Conservation (phyloP, 2,329 filamentous ascomycete species). For the Hypoxylon sp. region DNA sequence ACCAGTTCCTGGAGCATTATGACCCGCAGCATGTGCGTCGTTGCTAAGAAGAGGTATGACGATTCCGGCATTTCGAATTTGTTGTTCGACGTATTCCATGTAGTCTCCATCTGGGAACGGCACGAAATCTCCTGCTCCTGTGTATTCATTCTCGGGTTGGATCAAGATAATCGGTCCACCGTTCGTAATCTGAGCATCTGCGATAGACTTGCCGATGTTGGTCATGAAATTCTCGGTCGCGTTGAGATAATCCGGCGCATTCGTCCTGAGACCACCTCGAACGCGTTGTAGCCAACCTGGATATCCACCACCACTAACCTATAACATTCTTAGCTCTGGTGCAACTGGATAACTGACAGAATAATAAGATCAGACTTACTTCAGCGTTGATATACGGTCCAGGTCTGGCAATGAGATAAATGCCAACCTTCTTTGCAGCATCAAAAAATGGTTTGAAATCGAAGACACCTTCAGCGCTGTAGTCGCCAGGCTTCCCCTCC, state of each 20-base stretch:
- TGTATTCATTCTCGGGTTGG: constrained; percentile 86
- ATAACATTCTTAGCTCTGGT: not conserved
- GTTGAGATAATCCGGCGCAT: constrained; percentile 67
- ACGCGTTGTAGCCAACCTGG: constrained; percentile 80
- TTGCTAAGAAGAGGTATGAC: constrained; percentile 80
- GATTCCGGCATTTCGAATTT: constrained; percentile 72
- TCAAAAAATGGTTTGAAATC: constrained; percentile 78
- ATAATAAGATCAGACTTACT: constrained; percentile 49
- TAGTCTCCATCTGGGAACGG: constrained; percentile 73
- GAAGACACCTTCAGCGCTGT: constrained; percentile 76
- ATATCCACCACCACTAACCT: constrained; percentile 73
- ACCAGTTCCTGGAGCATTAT: constrained; percentile 71
- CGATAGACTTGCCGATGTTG: constrained; percentile 71
- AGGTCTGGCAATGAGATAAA: constrained; percentile 76
- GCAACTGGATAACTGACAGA: not conserved
- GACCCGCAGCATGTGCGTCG: constrained; percentile 68
- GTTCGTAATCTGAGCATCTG: constrained; percentile 81
- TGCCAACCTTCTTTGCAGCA: constrained; percentile 74
- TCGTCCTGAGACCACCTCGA: constrained; percentile 70
- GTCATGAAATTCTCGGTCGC: constrained; percentile 70
- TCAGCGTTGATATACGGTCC: constrained; percentile 85
- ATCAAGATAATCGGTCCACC: constrained; percentile 81
- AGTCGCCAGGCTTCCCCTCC: constrained; percentile 76
- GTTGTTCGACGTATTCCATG: constrained; percentile 74
- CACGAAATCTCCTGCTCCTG: constrained; percentile 55